These are phyloP conservation scores for Coemansia sp. DNA, from an alignment of 192 early-diverging fungal species.

Conservation along the genomic window DNA sequence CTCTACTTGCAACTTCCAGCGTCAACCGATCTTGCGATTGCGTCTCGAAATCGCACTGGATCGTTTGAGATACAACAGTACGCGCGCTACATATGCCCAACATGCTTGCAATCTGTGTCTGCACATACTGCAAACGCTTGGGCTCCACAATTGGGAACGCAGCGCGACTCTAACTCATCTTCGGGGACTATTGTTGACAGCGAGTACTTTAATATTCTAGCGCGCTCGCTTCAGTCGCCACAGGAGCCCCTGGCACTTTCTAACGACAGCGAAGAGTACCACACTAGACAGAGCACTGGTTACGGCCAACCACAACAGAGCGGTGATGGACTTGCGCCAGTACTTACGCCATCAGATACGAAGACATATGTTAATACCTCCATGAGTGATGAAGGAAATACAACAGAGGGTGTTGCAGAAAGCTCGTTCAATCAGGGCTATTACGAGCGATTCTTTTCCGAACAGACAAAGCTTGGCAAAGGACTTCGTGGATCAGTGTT, in stretches of 20 bases:
- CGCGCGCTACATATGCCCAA: constrained; percentile 22
- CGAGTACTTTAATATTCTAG: constrained; percentile 42
- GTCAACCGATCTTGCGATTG: constrained; percentile 13
- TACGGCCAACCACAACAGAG: not conserved
- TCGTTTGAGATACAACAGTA: constrained; percentile 11
- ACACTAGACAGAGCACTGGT: not conserved
- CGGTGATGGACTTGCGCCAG: not conserved
- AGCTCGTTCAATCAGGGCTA: constrained; percentile 93
- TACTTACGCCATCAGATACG: not conserved
- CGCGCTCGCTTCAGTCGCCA: constrained; percentile 23
- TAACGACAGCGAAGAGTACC: not conserved
- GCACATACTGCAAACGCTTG: constrained; percentile 5
- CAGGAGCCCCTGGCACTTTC: constrained; percentile 11
- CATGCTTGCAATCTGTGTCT: constrained; percentile 24
- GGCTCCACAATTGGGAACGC: constrained; percentile 10
- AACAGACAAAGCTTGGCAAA: constrained; percentile 82
- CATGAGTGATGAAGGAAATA: not conserved
- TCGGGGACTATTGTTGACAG: constrained; percentile 22
- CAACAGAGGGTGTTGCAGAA: constrained; percentile 47
- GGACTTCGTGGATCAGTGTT: constrained; percentile 90
- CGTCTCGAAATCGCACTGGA: not conserved
- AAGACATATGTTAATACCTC: not conserved
- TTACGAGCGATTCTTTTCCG: constrained; percentile 89
- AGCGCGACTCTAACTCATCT: not conserved
- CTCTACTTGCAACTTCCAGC: not conserved